Percentiles rank a stretch among this genome's conserved stretches.
Evolutionary conservation across 345 rosid species (phyloP).

Genomic region (Linum trigynum): DNA sequence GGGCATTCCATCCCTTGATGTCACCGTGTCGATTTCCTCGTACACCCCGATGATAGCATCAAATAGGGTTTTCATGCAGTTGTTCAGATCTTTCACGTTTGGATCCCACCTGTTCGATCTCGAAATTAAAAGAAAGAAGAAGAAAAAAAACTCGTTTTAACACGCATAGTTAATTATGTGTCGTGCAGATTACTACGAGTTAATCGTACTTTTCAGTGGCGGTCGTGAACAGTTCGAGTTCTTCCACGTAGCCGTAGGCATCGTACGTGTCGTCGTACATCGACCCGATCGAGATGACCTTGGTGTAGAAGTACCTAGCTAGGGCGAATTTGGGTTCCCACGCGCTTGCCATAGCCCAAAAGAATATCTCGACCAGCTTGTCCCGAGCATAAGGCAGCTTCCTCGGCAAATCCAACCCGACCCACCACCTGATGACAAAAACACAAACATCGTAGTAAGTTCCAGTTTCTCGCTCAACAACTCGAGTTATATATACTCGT

Average conservation of each 20-base stretch:
- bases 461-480: neutral
- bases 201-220: neutral
- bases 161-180: neutral
- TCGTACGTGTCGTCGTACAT: neutral
- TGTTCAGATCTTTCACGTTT: neutral
- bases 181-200: constrained; percentile 16
- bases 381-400: neutral
- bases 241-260: neutral
- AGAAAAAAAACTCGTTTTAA: no score
- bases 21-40: neutral
- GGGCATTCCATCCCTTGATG: neutral
- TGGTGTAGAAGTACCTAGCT: neutral
- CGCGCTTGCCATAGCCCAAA: neutral
- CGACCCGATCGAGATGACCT: neutral
- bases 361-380: neutral
- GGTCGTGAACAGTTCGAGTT: neutral
- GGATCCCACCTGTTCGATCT: neutral
- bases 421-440: neutral
- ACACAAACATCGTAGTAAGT: neutral
- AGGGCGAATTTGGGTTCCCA: neutral
- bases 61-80: neutral
- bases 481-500: no score
- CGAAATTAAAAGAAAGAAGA: no score
- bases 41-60: neutral
- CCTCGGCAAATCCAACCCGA: neutral